phyloP scores from a whole-genome alignment of 179 eudicot species.

The Beta lomatogona region DNA sequence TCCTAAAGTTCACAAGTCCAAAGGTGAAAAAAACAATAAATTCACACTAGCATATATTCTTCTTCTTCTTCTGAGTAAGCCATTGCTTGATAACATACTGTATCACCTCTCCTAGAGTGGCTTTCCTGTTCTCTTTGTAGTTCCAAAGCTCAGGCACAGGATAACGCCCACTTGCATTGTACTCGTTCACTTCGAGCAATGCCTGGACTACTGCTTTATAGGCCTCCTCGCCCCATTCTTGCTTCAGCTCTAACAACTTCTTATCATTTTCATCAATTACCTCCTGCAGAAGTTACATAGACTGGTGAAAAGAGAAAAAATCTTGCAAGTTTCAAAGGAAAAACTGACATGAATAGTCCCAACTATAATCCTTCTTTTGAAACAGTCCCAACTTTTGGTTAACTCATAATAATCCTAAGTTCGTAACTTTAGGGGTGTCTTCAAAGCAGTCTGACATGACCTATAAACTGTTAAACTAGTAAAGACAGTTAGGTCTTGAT shows the following conservation, averaged over 20 bases:
- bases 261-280: constrained; percentile 34
- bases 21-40: background rate
- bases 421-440: too few relatives aligned
- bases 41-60: background rate
- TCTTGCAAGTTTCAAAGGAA: background rate
- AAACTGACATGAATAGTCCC: too few relatives aligned
- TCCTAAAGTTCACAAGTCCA: background rate
- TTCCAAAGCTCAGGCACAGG: constrained; percentile 40
- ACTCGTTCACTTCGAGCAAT: constrained; percentile 30
- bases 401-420: too few relatives aligned
- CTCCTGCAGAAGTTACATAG: constrained; percentile 20
- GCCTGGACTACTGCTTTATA: constrained; percentile 30
- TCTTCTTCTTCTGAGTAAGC: constrained; percentile 22
- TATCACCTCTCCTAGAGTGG: constrained; percentile 31
- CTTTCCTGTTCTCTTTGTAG: constrained; percentile 34
- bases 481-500: too few relatives aligned
- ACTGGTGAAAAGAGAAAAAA: background rate
- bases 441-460: too few relatives aligned
- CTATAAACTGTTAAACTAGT: too few relatives aligned
- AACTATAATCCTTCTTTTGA: too few relatives aligned
- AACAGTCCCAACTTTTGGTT: too few relatives aligned
- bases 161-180: constrained; percentile 40
- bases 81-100: constrained; percentile 38
- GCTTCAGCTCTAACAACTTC: constrained; percentile 22
- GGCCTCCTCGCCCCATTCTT: constrained; percentile 34